phyloP scores from a whole-genome alignment of 1,284 basidiomycete genomes.

The Athelia psychrophila region DNA sequence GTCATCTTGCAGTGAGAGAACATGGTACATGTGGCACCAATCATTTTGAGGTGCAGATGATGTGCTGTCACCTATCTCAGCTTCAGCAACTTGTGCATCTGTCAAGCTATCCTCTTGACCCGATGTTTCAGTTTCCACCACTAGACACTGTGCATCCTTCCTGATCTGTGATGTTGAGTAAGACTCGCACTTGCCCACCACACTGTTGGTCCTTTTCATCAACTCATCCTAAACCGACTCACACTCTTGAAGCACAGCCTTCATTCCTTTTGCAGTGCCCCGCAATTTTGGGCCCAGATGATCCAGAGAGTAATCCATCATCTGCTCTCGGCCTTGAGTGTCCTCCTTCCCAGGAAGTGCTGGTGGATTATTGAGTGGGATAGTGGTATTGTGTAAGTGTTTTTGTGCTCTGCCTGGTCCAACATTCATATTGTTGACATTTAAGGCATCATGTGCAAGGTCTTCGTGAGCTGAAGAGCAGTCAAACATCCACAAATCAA shows the following conservation, averaged over 20 bases:
- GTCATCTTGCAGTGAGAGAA: conserved; percentile 17
- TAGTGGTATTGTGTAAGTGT: conserved; percentile 11
- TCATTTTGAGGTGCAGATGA: not conserved
- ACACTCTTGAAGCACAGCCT: conserved; percentile 10
- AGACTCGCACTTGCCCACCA: conserved; percentile 9
- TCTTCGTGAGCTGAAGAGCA: conserved; percentile 16
- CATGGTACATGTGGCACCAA: conserved; percentile 15
- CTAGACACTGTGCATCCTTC: conserved; percentile 8
- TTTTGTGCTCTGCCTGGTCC: conserved; percentile 16
- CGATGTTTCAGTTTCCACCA: conserved; percentile 3
- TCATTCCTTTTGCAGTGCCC: conserved; percentile 18
- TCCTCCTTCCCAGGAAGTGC: conserved; percentile 4
- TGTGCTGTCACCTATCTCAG: not conserved
- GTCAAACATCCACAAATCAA: conserved; percentile 16
- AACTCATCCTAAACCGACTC: conserved; percentile 1
- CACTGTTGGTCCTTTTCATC: conserved; percentile 9
- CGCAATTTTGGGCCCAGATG: conserved; percentile 9
- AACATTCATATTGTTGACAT: conserved; percentile 19
- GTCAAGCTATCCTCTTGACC: conserved; percentile 8
- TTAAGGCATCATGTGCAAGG: conserved; percentile 16
- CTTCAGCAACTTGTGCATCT: conserved; percentile 2
- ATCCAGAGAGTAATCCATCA: conserved; percentile 8
- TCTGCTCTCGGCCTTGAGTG: conserved; percentile 7
- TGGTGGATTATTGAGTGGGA: conserved; percentile 13
- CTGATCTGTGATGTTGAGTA: conserved; percentile 11